Percentiles rank a stretch among this genome's conserved stretches.
These are phyloP conservation scores for Cryomyces antarcticus DNA, from an alignment of 495 filamentous ascomycete species.

Conservation along the genomic window DNA sequence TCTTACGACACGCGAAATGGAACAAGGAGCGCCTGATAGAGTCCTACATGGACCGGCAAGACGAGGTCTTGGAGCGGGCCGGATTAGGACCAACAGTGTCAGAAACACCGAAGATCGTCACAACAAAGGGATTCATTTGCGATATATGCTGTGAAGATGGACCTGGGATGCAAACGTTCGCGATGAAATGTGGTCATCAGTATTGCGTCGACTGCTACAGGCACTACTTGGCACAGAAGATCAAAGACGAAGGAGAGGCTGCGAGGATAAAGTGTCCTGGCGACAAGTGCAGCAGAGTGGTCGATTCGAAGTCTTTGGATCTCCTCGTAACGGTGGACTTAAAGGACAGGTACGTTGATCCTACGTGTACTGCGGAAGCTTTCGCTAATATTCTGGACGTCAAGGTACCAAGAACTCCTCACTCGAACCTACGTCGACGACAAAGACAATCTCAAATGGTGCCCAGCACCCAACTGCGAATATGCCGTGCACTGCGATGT, in stretches of 20 bases:
- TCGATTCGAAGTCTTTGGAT: constrained; percentile 74
- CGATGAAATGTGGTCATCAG: constrained; percentile 90
- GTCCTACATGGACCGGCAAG: constrained; percentile 72
- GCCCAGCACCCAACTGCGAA: constrained; percentile 83
- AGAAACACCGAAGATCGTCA: constrained; percentile 43
- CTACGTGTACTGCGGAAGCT: neutral
- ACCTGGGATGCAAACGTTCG: constrained; percentile 61
- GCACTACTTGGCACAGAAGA: constrained; percentile 80
- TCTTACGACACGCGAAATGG: constrained; percentile 77
- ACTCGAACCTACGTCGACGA: constrained; percentile 94
- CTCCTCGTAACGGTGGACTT: constrained; percentile 59
- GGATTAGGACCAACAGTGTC: constrained; percentile 51
- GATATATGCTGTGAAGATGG: constrained; percentile 93
- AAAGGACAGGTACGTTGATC: constrained; percentile 33
- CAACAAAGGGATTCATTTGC: constrained; percentile 60
- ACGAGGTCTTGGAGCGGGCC: constrained; percentile 62
- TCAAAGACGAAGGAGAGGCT: constrained; percentile 84
- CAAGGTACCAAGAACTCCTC: constrained; percentile 65
- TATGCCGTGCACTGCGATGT: constrained; percentile 79
- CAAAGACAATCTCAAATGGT: constrained; percentile 88
- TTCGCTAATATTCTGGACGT: neutral
- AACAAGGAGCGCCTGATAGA: constrained; percentile 91
- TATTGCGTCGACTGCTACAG: constrained; percentile 87
- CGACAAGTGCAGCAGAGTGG: constrained; percentile 69
- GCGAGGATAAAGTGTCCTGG: constrained; percentile 85